Base-by-base conservation (phyloP, 306 rosid genomes). In the Prinsepia uniflora region DNA sequence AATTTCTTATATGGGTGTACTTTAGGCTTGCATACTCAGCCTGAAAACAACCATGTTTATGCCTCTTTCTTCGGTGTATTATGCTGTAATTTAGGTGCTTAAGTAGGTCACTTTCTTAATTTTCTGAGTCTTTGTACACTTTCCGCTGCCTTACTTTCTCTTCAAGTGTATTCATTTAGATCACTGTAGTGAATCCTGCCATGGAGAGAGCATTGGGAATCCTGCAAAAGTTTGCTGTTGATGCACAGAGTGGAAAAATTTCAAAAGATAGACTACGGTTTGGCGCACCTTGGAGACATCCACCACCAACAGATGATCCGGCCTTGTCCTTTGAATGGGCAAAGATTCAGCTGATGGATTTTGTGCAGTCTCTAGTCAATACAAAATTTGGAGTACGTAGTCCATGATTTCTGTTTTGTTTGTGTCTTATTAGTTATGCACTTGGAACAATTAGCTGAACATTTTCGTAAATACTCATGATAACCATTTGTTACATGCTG, bases 241-340 rank as follows among this genome's bases (percentile, higher is more conserved):
- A 87, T 80, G 96, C 85, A 44, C 74, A 8, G 41, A 80, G 57
- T 20, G 96, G 97, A 66, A 81, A 84, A 65, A 65, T 91, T 75
- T 72, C 91, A 19, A 82, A 89, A 75, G 97, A 91, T 64, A 80
- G 20, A 81, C 79, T 95, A 76, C 91, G 96, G 47, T 89, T 91
- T 81, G 99, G 97, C 39, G 96, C 99, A 66, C 92, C 99, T 68
- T 95, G 99, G 99, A 91, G 97, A 86, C 92, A 89, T 84, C 97
- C 97, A 22, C 99, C 99, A 43, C 72, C 78, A 4, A 74, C 68
- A 60, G 85, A 80, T 68, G 87, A 91, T 48, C 86, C 92, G 47
- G 73, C 79, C 75, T 73, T 82, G 80, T 56, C 65, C 76, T 60
- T 24, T 82, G 79, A 84, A 70, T 95, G 99, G 97, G 96, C 96